Evolutionary conservation across 2,329 filamentous ascomycete species (phyloP), one percentile per base, ranked within the genome.

Genomic region (Diaporthe citri): DNA sequence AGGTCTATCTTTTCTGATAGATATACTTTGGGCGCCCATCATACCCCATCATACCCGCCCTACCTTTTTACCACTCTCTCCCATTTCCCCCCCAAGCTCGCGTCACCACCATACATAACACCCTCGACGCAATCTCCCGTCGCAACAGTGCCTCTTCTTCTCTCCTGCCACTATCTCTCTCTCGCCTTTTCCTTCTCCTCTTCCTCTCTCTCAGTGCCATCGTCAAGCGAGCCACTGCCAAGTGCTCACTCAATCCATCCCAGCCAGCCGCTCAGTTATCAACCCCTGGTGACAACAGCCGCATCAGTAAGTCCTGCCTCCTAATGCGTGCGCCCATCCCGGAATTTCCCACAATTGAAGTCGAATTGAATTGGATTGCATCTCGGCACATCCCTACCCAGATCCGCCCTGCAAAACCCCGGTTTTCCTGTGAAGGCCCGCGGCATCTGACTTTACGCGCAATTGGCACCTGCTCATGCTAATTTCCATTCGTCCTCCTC

Each of bases 311-410:
- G 62, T 67, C 22, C 46, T 52, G 46, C n/a, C 46, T 36, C 46
- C 46, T 67, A 12, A 25, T 67, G 17, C 25, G 20, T 25, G 22
- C 48, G 28, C 7, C 15, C 46, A 52, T 67, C 22, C 62, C 62
- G 62, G 62, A 39, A 39, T 34, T 67, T 52, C 25, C 62, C 62
- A 67, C 62, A 28, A 31, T 52, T 52, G 56, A 8, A n/a, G 59
- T 48, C 46, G 62, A 52, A 52, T 52, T 67, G 62, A n/a, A 67
- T 52, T 67, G 43, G 39, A 67, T 28, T 67, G 48, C 62, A 67
- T 67, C 62, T 67, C 46, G 62, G 62, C 62, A 67, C 31, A 52
- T 67, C 62, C 62, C 62, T 67, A 67, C 31, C 62, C 62, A 67
- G 46, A 67, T 67, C 46, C 62, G 62, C 62, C 62, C 22, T 25